A percentile compares a stretch with the other conserved stretches of the same genome.
phyloP scores from a whole-genome alignment of 768 basidiomycete genomes.

The Lactifluus hygrophoroides region DNA sequence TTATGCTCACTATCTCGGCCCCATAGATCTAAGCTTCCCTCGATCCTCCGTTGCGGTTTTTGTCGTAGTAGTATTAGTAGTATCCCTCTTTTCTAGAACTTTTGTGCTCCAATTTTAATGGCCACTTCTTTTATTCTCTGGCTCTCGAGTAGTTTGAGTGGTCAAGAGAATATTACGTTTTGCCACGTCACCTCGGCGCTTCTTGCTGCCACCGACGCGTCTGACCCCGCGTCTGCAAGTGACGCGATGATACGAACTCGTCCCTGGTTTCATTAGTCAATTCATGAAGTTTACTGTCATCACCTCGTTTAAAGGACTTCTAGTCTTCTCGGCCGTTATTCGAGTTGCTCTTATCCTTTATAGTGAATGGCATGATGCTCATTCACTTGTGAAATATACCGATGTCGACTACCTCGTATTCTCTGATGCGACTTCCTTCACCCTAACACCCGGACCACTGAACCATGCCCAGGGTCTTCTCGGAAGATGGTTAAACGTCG shows the following conservation, averaged over 20 bases:
- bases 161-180: conserved; percentile 9
- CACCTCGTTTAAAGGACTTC: conserved; percentile 41
- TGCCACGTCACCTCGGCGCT: conserved; percentile 14
- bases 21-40: conserved; percentile 11
- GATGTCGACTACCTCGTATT: conserved; percentile 97
- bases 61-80: not conserved
- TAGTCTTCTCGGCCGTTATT: conserved; percentile 47
- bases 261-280: not conserved
- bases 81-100: not conserved
- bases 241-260: not conserved
- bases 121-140: not conserved
- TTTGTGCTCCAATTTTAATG: conserved; percentile 12
- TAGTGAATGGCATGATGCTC: conserved; percentile 85
- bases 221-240: not conserved
- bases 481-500: conserved; percentile 38
- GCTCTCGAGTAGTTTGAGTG: not conserved
- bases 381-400: conserved; percentile 87
- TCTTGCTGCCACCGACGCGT: conserved; percentile 4
- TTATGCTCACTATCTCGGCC: conserved; percentile 1
- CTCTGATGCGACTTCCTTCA: conserved; percentile 77
- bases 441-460: conserved; percentile 38
- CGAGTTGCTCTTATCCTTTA: conserved; percentile 70
- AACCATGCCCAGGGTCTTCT: conserved; percentile 60
- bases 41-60: not conserved
- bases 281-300: not conserved